Evolutionary conservation across 192 early-diverging fungal genomes (phyloP).

Genomic region (Linnemannia elongata): DNA sequence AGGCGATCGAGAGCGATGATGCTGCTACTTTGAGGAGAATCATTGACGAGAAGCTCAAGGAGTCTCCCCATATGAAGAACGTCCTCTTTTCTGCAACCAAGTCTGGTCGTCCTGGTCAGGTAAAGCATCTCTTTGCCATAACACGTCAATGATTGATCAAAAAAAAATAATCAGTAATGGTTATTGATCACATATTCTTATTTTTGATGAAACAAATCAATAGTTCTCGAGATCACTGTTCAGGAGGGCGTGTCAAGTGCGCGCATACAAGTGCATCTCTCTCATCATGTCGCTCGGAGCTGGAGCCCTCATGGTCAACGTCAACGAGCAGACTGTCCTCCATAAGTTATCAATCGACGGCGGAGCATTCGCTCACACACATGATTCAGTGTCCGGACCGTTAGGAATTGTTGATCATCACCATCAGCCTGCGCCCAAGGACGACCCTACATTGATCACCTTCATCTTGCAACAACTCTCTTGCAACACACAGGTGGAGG

Average conservation of each 20-base stretch:
- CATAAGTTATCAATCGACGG: conserved; percentile 69
- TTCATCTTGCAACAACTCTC: conserved; percentile 57
- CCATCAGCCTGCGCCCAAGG: conserved; percentile 14
- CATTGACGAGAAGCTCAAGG: conserved; percentile 29
- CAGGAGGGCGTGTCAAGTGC: conserved; percentile 55
- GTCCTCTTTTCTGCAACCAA: conserved; percentile 22
- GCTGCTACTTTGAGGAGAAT: conserved; percentile 34
- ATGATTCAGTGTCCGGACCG: conserved; percentile 2
- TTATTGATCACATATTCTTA: conserved; percentile 12
- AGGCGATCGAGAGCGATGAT: conserved; percentile 59
- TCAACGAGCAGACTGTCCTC: conserved; percentile 73
- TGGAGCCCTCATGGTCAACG: conserved; percentile 50
- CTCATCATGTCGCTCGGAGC: conserved; percentile 53
- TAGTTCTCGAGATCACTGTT: conserved; percentile 52
- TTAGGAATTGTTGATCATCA: not conserved
- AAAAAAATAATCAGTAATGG: not conserved
- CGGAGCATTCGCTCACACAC: conserved; percentile 42
- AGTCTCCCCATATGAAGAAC: conserved; percentile 19
- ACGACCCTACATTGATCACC: conserved; percentile 55
- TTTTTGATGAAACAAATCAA: conserved; percentile 7
- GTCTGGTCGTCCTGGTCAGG: conserved; percentile 38
- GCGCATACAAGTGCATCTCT: conserved; percentile 54
- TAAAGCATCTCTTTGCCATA: not conserved
- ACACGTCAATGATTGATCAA: not conserved
- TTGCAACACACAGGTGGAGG: not conserved